A percentile compares a stretch with the other conserved stretches of the same genome.
These are phyloP conservation scores for Tetrahymena thermophila DNA, from an alignment of 73 alveolate species.

Conservation along the genomic window DNA sequence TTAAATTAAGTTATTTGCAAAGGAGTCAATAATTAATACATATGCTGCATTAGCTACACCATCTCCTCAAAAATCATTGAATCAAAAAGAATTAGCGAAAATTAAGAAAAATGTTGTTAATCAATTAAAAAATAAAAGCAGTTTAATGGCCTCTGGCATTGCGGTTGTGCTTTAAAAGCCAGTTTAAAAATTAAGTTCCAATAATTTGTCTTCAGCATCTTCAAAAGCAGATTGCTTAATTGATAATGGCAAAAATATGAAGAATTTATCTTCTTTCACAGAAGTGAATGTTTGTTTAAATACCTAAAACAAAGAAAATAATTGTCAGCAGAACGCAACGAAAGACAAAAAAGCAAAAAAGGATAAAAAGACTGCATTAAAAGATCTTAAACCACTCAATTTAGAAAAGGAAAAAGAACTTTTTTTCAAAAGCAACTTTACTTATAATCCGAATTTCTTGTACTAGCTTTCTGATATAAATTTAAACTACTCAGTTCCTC, in stretches of 20 bases:
- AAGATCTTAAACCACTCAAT: constrained; percentile 50
- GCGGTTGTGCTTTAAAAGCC: neutral
- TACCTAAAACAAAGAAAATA: neutral
- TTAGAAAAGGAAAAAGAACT: constrained; percentile 50
- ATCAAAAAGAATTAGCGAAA: neutral
- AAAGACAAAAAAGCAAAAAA: neutral
- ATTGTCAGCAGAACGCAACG: neutral
- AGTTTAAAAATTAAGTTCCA: neutral
- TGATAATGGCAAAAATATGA: neutral
- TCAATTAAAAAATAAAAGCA: neutral
- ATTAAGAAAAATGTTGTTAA: neutral
- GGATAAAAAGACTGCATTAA: constrained; percentile 13
- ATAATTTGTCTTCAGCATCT: neutral
- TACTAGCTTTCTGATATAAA: constrained; percentile 37
- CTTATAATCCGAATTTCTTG: constrained; percentile 60
- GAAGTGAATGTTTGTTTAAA: neutral
- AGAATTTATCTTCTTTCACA: neutral
- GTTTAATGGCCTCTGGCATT: neutral
- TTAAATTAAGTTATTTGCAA: neutral
- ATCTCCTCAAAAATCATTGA: neutral
- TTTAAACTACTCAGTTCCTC: constrained; percentile 37
- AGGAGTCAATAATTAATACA: neutral
- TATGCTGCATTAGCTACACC: neutral
- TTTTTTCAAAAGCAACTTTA: constrained; percentile 57
- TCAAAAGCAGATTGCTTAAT: neutral